These are phyloP conservation scores for Diplocarpon mali DNA, from an alignment of 2,329 filamentous ascomycete genomes.

Conservation along the genomic window DNA sequence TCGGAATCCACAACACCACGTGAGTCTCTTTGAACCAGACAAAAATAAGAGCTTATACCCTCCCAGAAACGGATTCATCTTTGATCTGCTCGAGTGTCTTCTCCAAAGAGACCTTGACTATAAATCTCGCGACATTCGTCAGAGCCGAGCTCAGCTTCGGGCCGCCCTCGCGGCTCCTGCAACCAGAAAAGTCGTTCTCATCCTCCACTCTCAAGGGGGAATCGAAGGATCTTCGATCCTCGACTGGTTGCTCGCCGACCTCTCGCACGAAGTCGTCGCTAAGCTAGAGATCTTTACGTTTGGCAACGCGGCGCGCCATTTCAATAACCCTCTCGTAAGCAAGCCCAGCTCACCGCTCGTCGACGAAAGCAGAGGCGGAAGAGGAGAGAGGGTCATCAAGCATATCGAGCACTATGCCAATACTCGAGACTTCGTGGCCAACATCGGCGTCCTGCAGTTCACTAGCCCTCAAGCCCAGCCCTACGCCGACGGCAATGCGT, in stretches of 20 bases:
- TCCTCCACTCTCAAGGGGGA: conserved; percentile 68
- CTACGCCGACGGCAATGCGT: conserved; percentile 12
- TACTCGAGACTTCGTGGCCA: conserved; percentile 59
- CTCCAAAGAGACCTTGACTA: conserved; percentile 66
- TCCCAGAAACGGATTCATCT: conserved; percentile 51
- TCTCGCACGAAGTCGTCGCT: conserved; percentile 52
- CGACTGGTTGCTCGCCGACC: conserved; percentile 66
- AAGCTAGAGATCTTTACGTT: conserved; percentile 73
- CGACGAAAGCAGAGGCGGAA: conserved; percentile 10
- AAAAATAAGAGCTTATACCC: not conserved
- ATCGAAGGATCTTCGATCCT: conserved; percentile 63
- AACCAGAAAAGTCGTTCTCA: conserved; percentile 61
- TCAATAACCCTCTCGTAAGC: conserved; percentile 58
- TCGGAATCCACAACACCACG: conserved; percentile 67
- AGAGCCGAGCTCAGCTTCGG: conserved; percentile 50
- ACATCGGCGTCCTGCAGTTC: conserved; percentile 65
- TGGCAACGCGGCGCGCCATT: conserved; percentile 68
- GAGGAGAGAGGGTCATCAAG: conserved; percentile 34
- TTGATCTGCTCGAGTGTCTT: conserved; percentile 68
- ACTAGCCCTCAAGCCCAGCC: conserved; percentile 17
- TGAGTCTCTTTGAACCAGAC: conserved; percentile 35
- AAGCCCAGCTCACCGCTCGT: conserved; percentile 27
- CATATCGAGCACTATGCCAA: conserved; percentile 67
- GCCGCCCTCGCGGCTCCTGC: conserved; percentile 41
- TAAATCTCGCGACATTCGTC: conserved; percentile 54